Evolutionary conservation across 2,329 filamentous ascomycete genomes (phyloP), one percentile per base, ranked within the genome.

Genomic region (Aureobasidium sp.): DNA sequence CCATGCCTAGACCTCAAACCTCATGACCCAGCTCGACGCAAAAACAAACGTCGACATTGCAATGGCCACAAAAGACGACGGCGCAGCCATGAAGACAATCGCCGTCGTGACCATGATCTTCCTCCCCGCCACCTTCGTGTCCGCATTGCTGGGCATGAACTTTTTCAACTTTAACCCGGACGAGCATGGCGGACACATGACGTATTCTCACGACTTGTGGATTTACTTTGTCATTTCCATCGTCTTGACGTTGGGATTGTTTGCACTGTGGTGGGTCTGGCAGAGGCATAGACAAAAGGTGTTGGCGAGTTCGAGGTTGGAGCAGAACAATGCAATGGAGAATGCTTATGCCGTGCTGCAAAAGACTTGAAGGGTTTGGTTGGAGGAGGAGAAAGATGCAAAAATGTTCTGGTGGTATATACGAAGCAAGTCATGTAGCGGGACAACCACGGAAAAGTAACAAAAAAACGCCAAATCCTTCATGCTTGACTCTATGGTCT

Each of bases 21-120:
- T 75, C 0, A 74, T 77, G 22, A 74, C 72, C 3, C 74, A 76
- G 63, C 68, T 68, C 22, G 75, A 77, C 66, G 75, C 70, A 47
- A 68, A 67, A 20, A 45, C 27, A 17, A 57, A 57, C 27, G 27
- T 57, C 22, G 39, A 57, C 8, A 44, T 57, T 3, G 56, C 56
- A 37, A 39, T 45, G 41, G 64, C 72, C 3, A 70, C 76, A 67
- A 69, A 72, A 53, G 67, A 67, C 5, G 74, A 76, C 62, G 72
- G 68, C 44, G 67, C 69, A 22, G 72, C 71, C 9, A 76, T 77
- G 74, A 75, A 75, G 57, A 72, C 72, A 0, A 75, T 77, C 20
- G 75, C 75, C 0, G 64, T 75, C 11, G 68, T 73, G 51, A 76
- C 75, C 0, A 64, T 77, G 14, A 62, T 74, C 9, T 77, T 77